phyloP scores from a whole-genome alignment of 1,139 yeast species.

The Pneumocystis sp. region DNA sequence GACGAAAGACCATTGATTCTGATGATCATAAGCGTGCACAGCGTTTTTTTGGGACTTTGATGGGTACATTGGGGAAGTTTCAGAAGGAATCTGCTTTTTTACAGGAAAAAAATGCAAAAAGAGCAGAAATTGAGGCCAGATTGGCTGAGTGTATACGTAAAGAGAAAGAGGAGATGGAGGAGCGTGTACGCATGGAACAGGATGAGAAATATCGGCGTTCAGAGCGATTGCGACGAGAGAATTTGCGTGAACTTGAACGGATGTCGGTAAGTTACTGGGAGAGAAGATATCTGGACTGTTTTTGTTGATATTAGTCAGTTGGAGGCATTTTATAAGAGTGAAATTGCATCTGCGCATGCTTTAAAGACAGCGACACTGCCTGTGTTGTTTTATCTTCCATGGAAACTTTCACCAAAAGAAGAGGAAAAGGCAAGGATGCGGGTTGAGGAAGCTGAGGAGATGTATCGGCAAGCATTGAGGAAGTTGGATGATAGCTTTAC shows the following conservation, averaged over 20 bases:
- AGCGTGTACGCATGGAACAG: not conserved
- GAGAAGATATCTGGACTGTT: not conserved
- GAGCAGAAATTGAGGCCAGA: conserved; percentile 1
- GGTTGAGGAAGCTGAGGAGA: not conserved
- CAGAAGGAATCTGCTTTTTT: conserved; percentile 7
- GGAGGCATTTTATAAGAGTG: not conserved
- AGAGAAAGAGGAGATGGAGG: not conserved
- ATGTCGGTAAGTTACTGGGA: not conserved
- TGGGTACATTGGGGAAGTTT: conserved; percentile 10
- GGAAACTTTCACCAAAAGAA: not conserved
- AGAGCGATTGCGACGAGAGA: not conserved
- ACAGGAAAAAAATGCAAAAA: conserved; percentile 3
- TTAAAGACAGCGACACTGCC: not conserved
- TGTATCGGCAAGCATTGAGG: not conserved
- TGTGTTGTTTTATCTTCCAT: not conserved
- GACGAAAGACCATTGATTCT: not conserved
- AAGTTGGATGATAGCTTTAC: not conserved
- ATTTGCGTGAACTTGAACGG: not conserved
- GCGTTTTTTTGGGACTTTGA: conserved; percentile 7
- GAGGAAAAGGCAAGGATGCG: not conserved
- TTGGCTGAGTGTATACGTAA: not conserved
- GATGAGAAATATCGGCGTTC: not conserved
- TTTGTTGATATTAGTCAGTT: not conserved
- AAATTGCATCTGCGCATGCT: not conserved
- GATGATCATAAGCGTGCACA: conserved; percentile 9